These are phyloP conservation scores for Aspergillus sp. DNA, from an alignment of 2,329 filamentous ascomycete species.

Conservation along the genomic window DNA sequence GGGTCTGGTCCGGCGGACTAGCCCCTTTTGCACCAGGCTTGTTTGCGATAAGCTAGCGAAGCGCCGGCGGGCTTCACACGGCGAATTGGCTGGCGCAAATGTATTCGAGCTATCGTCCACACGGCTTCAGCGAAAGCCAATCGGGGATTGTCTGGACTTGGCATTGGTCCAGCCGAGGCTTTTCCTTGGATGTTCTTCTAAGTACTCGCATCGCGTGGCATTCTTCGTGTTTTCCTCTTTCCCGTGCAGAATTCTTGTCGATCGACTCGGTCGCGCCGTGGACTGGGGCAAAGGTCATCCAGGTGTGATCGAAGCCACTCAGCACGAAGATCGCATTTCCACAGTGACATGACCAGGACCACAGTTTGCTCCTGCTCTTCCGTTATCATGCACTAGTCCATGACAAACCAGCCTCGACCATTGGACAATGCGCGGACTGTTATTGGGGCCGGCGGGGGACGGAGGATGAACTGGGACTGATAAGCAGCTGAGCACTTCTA, in stretches of 20 bases:
- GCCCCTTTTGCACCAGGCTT: constrained; percentile 13
- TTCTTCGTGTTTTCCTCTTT: not conserved
- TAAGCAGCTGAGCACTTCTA: not conserved
- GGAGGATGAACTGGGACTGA: not conserved
- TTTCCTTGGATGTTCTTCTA: not conserved
- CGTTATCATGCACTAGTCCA: not conserved
- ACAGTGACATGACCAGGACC: not conserved
- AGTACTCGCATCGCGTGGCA: not conserved
- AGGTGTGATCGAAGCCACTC: not conserved
- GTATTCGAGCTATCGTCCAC: not conserved
- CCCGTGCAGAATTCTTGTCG: not conserved
- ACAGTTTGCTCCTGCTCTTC: not conserved
- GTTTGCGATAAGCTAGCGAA: constrained; percentile 19
- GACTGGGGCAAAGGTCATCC: not conserved
- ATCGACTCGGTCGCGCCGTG: not conserved
- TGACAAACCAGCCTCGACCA: not conserved
- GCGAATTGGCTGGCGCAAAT: not conserved
- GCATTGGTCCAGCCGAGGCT: not conserved
- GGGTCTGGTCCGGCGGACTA: not conserved
- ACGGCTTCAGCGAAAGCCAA: not conserved
- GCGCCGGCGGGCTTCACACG: not conserved
- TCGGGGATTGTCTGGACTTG: not conserved
- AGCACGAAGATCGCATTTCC: not conserved
- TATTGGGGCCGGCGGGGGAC: not conserved
- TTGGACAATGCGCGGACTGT: not conserved